Evolutionary conservation across 306 rosid species (phyloP), one percentile per base, ranked within the genome.

Genomic region (Crotalaria pallida): DNA sequence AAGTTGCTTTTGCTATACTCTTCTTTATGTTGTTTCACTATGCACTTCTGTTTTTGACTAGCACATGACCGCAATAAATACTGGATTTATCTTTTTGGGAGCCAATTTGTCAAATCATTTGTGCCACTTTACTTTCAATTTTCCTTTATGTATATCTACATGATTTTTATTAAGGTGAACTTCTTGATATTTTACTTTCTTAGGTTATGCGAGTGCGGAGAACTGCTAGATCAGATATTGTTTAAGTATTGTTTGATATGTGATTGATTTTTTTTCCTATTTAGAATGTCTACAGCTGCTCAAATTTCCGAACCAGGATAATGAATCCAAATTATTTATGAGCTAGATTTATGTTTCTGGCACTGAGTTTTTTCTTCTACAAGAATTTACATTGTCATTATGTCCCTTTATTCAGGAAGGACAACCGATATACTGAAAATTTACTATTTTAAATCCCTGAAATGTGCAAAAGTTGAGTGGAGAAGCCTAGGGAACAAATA

Each of bases 201-300:
- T 73, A 95, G 99, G 91, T 89, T 95, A 79, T 95, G 99, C 12
- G 99, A 95, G 81, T 97, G 99, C 1, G 99, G 99, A 4, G 99
- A 95, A 80, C 85, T 95, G 47, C 83, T 95, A 71, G 99, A 95
- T 79, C 87, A 97, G 66, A 95, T 95, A 83, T 83, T 95, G 85
- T 81, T 89, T 95, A 88, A 86, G 99, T 79, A 71, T 60, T 19
- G 26, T 79, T 16, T 45, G 36, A 33, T 80, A 65, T 36, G 62
- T 62, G 40, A 40, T 44, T 72, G n/a, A 33, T n/a, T 68, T 63
- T 50, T 31, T 43, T 47, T 27, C 31, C 31, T 15, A 47, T 58
- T 55, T 15, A 3, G 68, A 31, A 17, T 53, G 50, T 67, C 38
- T 66, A n/a, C n/a, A n/a, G 45, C 13, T 59, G 18, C 66, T 60